Conservation (phyloP, 179 eudicot genomes). For the Spinacia oleracea region DNA sequence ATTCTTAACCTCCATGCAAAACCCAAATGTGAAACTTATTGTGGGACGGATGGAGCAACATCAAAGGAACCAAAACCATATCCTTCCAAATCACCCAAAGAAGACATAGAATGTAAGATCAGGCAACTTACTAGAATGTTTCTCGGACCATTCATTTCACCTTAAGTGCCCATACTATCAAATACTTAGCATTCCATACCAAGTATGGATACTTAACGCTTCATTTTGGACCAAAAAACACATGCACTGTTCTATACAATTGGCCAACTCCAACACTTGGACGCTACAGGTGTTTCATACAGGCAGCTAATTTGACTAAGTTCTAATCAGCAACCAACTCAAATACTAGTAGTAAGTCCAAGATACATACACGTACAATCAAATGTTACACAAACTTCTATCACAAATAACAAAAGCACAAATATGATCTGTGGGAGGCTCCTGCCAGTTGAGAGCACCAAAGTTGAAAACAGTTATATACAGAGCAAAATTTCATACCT, state of each 20-base stretch:
- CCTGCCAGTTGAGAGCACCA: neutral
- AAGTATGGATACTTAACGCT: neutral
- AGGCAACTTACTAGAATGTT: neutral
- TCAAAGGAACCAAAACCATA: neutral
- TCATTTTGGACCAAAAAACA: neutral
- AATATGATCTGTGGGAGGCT: neutral
- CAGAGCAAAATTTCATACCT: constrained; percentile 53
- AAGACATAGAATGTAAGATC: neutral
- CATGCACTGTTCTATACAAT: neutral
- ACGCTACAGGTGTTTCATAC: neutral
- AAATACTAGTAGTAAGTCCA: neutral
- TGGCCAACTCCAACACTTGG: neutral
- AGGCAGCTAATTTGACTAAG: neutral
- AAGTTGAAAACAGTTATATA: constrained; percentile 6
- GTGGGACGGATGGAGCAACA: neutral
- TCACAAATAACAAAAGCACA: neutral
- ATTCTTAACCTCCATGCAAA: neutral
- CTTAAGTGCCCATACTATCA: neutral
- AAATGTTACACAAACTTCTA: neutral
- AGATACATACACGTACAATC: too few species aligned
- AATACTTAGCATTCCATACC: neutral
- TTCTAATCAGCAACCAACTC: neutral
- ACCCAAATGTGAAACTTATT: neutral
- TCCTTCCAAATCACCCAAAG: neutral
- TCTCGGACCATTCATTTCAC: neutral